Base-by-base conservation (phyloP, 495 filamentous ascomycete genomes). In the Platismatia glauca region DNA sequence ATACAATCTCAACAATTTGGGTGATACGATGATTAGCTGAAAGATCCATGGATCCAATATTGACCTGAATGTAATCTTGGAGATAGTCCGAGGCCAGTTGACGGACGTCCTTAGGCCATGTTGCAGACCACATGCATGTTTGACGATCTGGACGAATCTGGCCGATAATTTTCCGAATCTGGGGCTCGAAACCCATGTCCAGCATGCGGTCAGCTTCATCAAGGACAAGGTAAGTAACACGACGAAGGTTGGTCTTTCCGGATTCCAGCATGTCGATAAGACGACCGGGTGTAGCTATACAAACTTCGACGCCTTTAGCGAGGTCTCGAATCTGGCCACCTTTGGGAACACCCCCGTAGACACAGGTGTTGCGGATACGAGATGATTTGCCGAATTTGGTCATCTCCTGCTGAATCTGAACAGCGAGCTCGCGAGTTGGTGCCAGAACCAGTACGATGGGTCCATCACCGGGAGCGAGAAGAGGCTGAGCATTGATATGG, bases 101-200 rank as follows among this genome's bases (percentile, higher is more conserved):
- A 68, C 94, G 92, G 67, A 98, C 93, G 74, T 98, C 94, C 85
- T 97, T 98, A 65, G 94, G 94, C 94, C 94, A 98, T 11, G 94
- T 98, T 69, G 94, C 94, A 62, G 94, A 98, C 94, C 94, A 98
- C 94, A 98, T 98, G 84, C 92, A 95, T 65, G 94, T 98, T 71
- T 98, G 94, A 81, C 94, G 89, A 74, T 98, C 94, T 63, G 94
- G 94, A 67, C 94, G 90, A 78, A 98, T 98, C 79, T 98, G 94
- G 57, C 87, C 80, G 66, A 98, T 90, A 68, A 97, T 96, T 82
- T 96, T 96, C 77, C 91, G 88, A 71, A 91, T 90, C 71, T 90
- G 86, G 58, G 88, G 88, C 72, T 93, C 89, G 74, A 93, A 93
- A 78, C 89, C 89, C 89, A 93, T 93, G 72, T 93, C 89, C 68